These are phyloP conservation scores for Mucor indicus DNA, from an alignment of 371 early-diverging fungal species.

Conservation along the genomic window DNA sequence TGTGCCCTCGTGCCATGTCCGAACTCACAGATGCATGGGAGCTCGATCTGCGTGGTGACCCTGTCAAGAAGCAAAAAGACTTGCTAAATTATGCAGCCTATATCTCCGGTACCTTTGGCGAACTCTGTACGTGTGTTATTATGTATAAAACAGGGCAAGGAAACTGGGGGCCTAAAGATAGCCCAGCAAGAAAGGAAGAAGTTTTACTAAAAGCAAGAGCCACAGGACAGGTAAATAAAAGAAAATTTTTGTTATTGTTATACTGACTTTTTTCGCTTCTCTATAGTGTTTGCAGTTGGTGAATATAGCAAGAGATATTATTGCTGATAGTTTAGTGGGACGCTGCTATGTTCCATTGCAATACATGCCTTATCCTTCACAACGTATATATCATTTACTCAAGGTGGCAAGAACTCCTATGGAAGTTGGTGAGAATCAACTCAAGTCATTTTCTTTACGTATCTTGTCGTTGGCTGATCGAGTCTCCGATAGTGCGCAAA, in stretches of 20 bases:
- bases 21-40: constrained; percentile 52
- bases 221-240: constrained; percentile 44
- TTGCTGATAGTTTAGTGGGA: constrained; percentile 44
- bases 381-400: constrained; percentile 17
- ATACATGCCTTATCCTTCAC: constrained; percentile 23
- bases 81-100: constrained; percentile 42
- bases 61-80: constrained; percentile 36
- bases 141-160: constrained; percentile 42
- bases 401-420: constrained; percentile 21
- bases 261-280: not conserved
- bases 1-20: constrained; percentile 41
- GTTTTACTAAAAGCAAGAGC: constrained; percentile 41
- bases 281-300: constrained; percentile 51
- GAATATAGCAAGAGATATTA: constrained; percentile 57
- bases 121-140: constrained; percentile 41
- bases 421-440: constrained; percentile 17
- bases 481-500: constrained; percentile 26
- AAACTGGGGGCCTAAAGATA: constrained; percentile 26
- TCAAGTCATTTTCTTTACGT: constrained; percentile 23
- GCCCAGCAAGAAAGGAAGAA: constrained; percentile 20
- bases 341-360: constrained; percentile 49
- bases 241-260: not conserved
- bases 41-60: constrained; percentile 37
- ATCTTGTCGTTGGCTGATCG: constrained; percentile 27
- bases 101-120: constrained; percentile 56